Base-by-base conservation (phyloP, 169 alveolate genomes). In the Cryptosporidium xiaoi region DNA sequence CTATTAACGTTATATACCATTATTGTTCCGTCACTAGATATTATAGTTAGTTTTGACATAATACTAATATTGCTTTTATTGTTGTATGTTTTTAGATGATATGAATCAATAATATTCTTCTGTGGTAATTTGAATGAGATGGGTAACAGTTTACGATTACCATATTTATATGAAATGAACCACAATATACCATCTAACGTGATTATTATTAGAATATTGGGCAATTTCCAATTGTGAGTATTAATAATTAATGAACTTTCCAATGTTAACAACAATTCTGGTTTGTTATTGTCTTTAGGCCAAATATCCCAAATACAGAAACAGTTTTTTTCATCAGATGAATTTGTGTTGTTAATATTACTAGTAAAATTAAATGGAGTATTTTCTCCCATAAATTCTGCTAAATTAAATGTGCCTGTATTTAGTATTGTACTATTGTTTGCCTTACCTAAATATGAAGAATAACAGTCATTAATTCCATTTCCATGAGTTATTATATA, bases 321-420 rank as follows among this genome's bases (percentile, higher is more conserved):
- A 60, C 87, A 77, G 24, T 77, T 77, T 16, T 77, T 71, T 33
- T 77, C 71, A n/a, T 56, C 36, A 24, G 64, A 48, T 40, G 56
- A 36, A 46, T 60, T 33, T 15, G 56, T 27, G 18, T n/a, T 44
- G 10, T 60, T 62, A 0, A 24, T 27, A 1, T 27, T 77, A 4
- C 51, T 69, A 8, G 48, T 40, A 13, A 27, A 56, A 20, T 31
- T 40, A 27, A 31, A 56, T 13, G 60, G 50, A 16, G 83, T 69
- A 40, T 77, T 77, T 16, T 77, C 87, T 34, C 87, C 87, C 87
- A 77, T 77, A 31, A 77, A 77, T 31, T 77, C 87, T 20, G 87
- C 87, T 18, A 77, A 36, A 29, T 34, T 77, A 36, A 77, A 46
- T 46, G 87, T 77, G 20, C 71, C 87, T 24, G 71, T 40, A 18